Percentiles rank a stretch among this genome's conserved stretches.
Evolutionary conservation across 2,329 filamentous ascomycete genomes (phyloP).

Genomic region (Pseudocercospora macadamiae): DNA sequence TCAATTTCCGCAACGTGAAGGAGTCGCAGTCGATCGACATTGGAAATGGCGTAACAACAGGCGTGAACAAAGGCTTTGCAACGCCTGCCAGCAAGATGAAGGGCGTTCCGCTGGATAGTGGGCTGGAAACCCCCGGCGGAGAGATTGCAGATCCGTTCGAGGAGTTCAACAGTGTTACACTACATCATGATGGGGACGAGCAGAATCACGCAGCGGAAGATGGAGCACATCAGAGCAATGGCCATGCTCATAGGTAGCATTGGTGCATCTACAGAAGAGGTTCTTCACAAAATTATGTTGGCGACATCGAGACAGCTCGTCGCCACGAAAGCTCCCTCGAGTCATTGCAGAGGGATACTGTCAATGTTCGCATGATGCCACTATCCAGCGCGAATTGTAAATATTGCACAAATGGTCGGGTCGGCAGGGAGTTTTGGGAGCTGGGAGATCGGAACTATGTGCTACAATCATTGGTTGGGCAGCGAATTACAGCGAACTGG

Average conservation of each 20-base stretch:
- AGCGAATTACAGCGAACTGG: not conserved
- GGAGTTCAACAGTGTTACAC: slow-evolving; percentile 96
- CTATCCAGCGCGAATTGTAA: slow-evolving; percentile 15
- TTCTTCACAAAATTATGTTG: not conserved
- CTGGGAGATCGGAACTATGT: no score
- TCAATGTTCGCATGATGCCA: not conserved
- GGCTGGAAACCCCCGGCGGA: slow-evolving; percentile 78
- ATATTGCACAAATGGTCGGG: slow-evolving; percentile 28
- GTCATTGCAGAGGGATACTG: no score
- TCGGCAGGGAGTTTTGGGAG: slow-evolving; percentile 14
- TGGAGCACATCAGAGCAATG: slow-evolving; percentile 22
- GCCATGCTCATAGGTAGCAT: slow-evolving; percentile 26
- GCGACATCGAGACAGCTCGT: no score
- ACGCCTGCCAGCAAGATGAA: slow-evolving; percentile 55
- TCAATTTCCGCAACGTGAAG: slow-evolving; percentile 98
- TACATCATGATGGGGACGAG: slow-evolving; percentile 91
- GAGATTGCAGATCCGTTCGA: slow-evolving; percentile 90
- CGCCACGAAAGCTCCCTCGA: no score
- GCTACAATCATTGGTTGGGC: not conserved
- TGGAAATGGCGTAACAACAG: slow-evolving; percentile 52
- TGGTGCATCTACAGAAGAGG: slow-evolving; percentile 10
- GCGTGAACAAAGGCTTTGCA: slow-evolving; percentile 41
- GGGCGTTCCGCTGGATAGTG: slow-evolving; percentile 84
- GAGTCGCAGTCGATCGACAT: slow-evolving; percentile 95
- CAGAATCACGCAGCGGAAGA: slow-evolving; percentile 14